Evolutionary conservation across 2,329 filamentous ascomycete genomes (phyloP).

Genomic region (Cordyceps militaris): DNA sequence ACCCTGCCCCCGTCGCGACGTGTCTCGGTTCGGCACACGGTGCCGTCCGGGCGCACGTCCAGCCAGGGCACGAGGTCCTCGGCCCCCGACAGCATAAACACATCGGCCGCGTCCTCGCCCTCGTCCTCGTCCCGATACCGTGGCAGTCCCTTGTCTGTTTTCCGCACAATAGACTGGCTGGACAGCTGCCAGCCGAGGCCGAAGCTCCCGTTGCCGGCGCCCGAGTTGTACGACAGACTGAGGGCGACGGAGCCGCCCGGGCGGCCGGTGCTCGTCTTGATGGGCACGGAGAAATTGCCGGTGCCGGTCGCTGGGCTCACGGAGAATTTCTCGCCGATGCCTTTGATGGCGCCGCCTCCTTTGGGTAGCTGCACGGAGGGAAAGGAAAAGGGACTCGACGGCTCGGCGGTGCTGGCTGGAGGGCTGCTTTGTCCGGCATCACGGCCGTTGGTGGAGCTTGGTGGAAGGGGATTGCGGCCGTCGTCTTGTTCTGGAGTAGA

Average conservation of each 20-base stretch:
- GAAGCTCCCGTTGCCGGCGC: constrained; percentile 22
- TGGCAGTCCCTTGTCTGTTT: constrained; percentile 21
- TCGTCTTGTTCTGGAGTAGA: neutral
- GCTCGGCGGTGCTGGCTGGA: neutral
- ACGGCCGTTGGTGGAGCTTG: neutral
- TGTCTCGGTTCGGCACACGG: neutral
- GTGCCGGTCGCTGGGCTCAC: constrained; percentile 15
- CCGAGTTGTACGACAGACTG: constrained; percentile 21
- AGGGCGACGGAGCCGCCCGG: constrained; percentile 7
- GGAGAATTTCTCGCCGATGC: constrained; percentile 12
- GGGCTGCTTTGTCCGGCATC: neutral
- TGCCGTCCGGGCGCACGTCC: neutral
- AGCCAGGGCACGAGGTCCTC: constrained; percentile 23
- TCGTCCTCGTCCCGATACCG: constrained; percentile 17
- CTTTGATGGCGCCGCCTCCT: constrained; percentile 8
- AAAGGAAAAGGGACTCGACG: neutral
- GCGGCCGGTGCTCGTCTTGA: constrained; percentile 11
- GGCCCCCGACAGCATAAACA: constrained; percentile 18
- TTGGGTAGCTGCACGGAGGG: constrained; percentile 6
- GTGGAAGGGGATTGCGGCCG: neutral
- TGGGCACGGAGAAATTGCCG: constrained; percentile 12
- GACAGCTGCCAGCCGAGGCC: constrained; percentile 24
- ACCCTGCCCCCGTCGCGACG: neutral
- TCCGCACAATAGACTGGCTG: constrained; percentile 17
- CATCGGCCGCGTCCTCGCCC: constrained; percentile 17